Base-by-base conservation (phyloP, 495 filamentous ascomycete species). In the Talaromyces proteolyticus region DNA sequence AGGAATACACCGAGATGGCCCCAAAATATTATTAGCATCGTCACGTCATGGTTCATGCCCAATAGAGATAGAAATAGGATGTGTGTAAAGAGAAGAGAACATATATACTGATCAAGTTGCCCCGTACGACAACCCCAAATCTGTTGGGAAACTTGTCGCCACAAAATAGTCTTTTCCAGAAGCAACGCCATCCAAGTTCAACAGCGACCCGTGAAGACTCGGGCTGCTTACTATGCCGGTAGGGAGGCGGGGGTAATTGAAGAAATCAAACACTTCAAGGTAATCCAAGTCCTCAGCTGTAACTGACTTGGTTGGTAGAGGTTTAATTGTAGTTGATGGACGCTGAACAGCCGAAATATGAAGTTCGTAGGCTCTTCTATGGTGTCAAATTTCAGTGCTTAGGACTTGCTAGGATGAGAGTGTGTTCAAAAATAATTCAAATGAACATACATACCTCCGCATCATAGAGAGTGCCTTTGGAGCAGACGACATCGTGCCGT, bases 201-300 rank as follows among this genome's bases (percentile, higher is more conserved):
- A 44, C 12, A 44, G 20, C 2, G 16, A 40, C 3, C 16, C 34
- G 11, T 16, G 22, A 18, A 49, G 14, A 3, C 7, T 39, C 26
- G 26, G 26, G 29, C n/a, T 39, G 21, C 16, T 40, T 16, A 49
- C 18, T 16, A 49, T 24, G 1, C 26, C 19, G 6, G 18, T 5
- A 1, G 84, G 79, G 17, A 88, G 58, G 24, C 84, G 64, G 7
- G 86, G 86, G 53, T 87, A 74, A 62, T 88, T 89, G 72, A 89
- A 89, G 63, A 87, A 88, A 59, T 87, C 82, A 62, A 89, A 89
- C 2, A 89, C 84, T 53, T 89, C 85, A 23, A 88, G 58, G 56
- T 86, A 88, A 53, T 88, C 86, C 10, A 88, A 67, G 45, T 89
- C 82, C 56, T 87, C 82, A 11, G 80, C 72, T 17, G 72, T 78